Evolutionary conservation across 768 basidiomycete genomes (phyloP).

Genomic region (Exidia glandulosa): DNA sequence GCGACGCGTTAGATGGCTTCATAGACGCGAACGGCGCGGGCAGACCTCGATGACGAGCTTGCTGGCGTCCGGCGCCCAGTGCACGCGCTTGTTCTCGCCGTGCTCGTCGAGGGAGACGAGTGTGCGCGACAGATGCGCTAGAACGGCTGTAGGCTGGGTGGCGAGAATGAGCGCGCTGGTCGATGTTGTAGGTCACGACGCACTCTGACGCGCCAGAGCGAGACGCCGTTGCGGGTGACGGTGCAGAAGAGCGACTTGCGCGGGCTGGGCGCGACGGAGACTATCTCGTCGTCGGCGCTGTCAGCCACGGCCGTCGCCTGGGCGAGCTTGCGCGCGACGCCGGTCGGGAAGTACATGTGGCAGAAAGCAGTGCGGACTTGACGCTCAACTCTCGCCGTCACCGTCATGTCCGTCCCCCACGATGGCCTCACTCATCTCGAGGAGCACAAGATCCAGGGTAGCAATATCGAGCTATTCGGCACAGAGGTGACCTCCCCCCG

Average conservation of each 20-base stretch:
- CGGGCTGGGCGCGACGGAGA: slow-evolving; percentile 53
- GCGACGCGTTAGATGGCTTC: neutral
- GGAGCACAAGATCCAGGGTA: slow-evolving; percentile 48
- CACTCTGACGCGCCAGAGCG: slow-evolving; percentile 77
- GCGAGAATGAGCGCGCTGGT: neutral
- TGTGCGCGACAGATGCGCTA: slow-evolving; percentile 64
- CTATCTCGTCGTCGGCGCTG: slow-evolving; percentile 42
- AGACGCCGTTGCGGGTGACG: slow-evolving; percentile 56
- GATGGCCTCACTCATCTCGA: slow-evolving; percentile 34
- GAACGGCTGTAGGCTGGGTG: slow-evolving; percentile 22
- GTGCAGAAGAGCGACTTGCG: slow-evolving; percentile 70
- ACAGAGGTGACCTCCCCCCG: slow-evolving; percentile 36
- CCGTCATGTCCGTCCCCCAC: slow-evolving; percentile 18
- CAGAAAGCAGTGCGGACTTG: no score
- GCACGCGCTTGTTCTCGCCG: slow-evolving; percentile 62
- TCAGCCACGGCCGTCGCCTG: slow-evolving; percentile 60
- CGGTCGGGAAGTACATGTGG: slow-evolving; percentile 77
- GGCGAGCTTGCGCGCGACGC: slow-evolving; percentile 62
- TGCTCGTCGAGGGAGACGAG: slow-evolving; percentile 68
- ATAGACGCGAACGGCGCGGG: neutral
- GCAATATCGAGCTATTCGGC: slow-evolving; percentile 51
- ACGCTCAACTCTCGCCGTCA: no score
- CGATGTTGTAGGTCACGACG: no score
- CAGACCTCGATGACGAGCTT: slow-evolving; percentile 72
- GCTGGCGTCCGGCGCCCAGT: slow-evolving; percentile 78